Evolutionary conservation across 371 early-diverging fungal genomes (phyloP), one percentile per base, ranked within the genome.

Genomic region (Mucor ambiguus): DNA sequence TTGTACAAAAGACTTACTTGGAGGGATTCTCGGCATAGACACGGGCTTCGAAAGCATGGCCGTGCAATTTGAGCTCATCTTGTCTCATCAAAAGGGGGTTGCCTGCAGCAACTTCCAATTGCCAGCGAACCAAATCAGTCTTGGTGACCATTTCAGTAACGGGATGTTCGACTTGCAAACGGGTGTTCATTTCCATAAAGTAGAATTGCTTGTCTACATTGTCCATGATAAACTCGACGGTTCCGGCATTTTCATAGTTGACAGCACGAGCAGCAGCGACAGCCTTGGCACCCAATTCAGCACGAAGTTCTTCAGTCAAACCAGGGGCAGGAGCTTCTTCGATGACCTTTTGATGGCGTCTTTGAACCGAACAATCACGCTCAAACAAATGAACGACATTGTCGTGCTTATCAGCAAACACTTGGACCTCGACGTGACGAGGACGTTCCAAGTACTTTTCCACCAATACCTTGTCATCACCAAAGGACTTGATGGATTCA

Each of bases 161-260:
- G 9, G 98, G 97, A 79, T 98, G 99, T 78, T 98, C 98, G 10
- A 99, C 88, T 76, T 97, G 96, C 22, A 97, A 84, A 57, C 96
- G 88, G 4, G 96, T 95, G 81, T 96, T 96, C 95, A 97, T 96
- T 83, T 98, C 98, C 93, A 99, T 92, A 74, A 98, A 98, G 81
- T 97, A 98, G 72, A 96, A 96, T 63, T 93, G 75, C 71, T 93
- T 86, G 58, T 87, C 88, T n/a, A 87, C 80, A 67, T 92, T 90
- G 78, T 96, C 97, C 85, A 95, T 89, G 55, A 99, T 93, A 72
- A 98, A 99, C 78, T 99, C 99, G 33, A 98, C 98, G 0, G 99
- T 99, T 60, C 97, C 97, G 18, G 97, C 97, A 61, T 95, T 93
- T 57, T 89, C 92, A 71, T 98, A 99, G 60, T 88, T 86, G 32